phyloP scores from a whole-genome alignment of 306 rosid species.

The Medicago lupulina region DNA sequence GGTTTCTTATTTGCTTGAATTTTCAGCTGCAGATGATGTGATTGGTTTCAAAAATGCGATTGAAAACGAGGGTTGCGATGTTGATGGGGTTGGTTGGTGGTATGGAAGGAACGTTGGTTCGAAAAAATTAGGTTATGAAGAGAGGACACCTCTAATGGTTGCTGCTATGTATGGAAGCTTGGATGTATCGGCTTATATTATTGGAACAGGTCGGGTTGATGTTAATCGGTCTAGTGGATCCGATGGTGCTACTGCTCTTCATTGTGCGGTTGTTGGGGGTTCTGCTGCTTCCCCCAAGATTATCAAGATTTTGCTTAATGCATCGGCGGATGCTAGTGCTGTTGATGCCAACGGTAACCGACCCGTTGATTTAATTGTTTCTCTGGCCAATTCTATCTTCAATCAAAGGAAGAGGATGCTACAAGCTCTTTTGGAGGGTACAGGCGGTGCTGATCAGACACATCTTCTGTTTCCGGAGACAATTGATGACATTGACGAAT shows the following conservation, averaged over 20 bases:
- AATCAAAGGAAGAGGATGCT: constrained; percentile 55
- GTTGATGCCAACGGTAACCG: constrained; percentile 65
- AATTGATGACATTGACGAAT: constrained; percentile 47
- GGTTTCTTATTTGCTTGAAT: constrained; percentile 67
- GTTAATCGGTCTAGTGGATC: constrained; percentile 64
- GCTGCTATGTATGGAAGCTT: constrained; percentile 84
- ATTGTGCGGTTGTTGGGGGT: constrained; percentile 85
- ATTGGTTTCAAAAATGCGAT: constrained; percentile 63
- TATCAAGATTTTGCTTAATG: constrained; percentile 71
- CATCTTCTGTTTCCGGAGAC: constrained; percentile 41
- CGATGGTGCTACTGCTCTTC: constrained; percentile 80
- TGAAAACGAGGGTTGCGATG: constrained; percentile 58
- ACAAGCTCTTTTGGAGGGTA: constrained; percentile 55
- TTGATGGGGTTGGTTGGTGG: constrained; percentile 74
- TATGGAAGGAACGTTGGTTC: constrained; percentile 77
- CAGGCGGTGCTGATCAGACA: constrained; percentile 39
- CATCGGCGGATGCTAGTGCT: constrained; percentile 61
- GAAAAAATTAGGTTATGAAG: constrained; percentile 67
- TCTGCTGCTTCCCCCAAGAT: constrained; percentile 63
- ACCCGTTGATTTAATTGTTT: constrained; percentile 64
- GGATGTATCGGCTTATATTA: constrained; percentile 54
- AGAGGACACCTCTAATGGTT: constrained; percentile 83
- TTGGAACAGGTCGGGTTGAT: constrained; percentile 57
- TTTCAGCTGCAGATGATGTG: constrained; percentile 66
- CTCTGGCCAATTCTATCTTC: constrained; percentile 40